Percentiles rank a stretch among this genome's conserved stretches.
Evolutionary conservation across 2,329 filamentous ascomycete species (phyloP).

Genomic region (Ceratocystis cubensis): DNA sequence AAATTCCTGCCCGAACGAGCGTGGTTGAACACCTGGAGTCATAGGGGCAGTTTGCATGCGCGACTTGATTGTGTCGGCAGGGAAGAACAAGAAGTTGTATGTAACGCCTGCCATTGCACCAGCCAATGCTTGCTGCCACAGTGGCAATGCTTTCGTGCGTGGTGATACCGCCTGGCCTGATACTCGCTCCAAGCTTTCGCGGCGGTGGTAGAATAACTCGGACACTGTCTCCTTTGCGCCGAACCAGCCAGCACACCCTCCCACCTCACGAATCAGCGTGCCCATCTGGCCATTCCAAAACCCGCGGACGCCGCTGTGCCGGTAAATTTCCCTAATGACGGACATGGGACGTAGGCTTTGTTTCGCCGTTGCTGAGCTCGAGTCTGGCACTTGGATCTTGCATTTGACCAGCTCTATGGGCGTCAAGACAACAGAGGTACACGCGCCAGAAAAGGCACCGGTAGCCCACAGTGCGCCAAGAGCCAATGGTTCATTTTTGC

Average conservation of each 20-base stretch:
- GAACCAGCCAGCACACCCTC: slow-evolving; percentile 91
- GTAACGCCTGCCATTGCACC: slow-evolving; percentile 80
- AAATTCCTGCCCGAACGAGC: slow-evolving; percentile 61
- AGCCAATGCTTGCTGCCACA: slow-evolving; percentile 78
- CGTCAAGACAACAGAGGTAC: slow-evolving; percentile 82
- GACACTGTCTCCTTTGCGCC: slow-evolving; percentile 74
- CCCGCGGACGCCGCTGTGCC: slow-evolving; percentile 66
- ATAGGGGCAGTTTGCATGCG: slow-evolving; percentile 85
- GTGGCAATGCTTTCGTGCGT: slow-evolving; percentile 48
- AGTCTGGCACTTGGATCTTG: slow-evolving; percentile 72
- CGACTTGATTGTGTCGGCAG: slow-evolving; percentile 93
- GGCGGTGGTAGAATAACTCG: slow-evolving; percentile 52
- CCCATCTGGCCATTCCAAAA: slow-evolving; percentile 95
- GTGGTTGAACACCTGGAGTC: slow-evolving; percentile 40
- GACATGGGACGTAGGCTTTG: slow-evolving; percentile 47
- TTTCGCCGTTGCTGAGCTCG: slow-evolving; percentile 25
- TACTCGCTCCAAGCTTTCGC: slow-evolving; percentile 35
- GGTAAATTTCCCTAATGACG: slow-evolving; percentile 68
- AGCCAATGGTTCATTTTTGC: slow-evolving; percentile 49
- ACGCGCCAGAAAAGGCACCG: slow-evolving; percentile 74
- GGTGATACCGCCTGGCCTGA: slow-evolving; percentile 41
- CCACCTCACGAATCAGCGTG: slow-evolving; percentile 85
- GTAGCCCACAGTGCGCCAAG: slow-evolving; percentile 65
- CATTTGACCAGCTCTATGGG: slow-evolving; percentile 97
- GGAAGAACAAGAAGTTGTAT: slow-evolving; percentile 97